Evolutionary conservation across 2,329 filamentous ascomycete genomes (phyloP).

Genomic region (Diaporthe ampelina): DNA sequence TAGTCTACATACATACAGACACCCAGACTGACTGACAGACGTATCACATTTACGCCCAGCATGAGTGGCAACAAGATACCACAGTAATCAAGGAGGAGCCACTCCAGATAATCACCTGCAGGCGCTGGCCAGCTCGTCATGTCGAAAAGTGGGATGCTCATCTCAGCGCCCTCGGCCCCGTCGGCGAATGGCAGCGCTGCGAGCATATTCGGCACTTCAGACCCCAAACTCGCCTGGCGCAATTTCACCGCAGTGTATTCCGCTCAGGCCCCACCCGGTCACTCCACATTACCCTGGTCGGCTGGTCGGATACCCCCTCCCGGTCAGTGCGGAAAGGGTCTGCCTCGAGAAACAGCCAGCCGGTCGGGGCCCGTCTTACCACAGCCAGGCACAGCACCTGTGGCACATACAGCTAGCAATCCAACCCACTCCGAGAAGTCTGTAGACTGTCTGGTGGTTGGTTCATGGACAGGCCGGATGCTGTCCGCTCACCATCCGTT

Average conservation of each 20-base stretch:
- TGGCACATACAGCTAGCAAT: not conserved
- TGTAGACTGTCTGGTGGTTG: not conserved
- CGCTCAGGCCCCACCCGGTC: slow-evolving; percentile 24
- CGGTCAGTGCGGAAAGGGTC: slow-evolving; percentile 20
- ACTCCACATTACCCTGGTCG: slow-evolving; percentile 5
- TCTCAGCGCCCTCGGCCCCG: slow-evolving; percentile 24
- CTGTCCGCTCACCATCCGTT: not conserved
- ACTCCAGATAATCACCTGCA: slow-evolving; percentile 22
- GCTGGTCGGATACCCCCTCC: not conserved
- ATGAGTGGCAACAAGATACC: slow-evolving; percentile 12
- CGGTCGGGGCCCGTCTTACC: not conserved
- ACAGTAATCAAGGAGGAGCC: slow-evolving; percentile 15
- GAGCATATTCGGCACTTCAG: slow-evolving; percentile 32
- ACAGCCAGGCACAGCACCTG: not conserved
- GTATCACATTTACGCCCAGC: slow-evolving; percentile 12
- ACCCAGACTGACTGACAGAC: not conserved
- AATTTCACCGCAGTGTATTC: slow-evolving; percentile 22
- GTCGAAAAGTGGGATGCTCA: slow-evolving; percentile 30
- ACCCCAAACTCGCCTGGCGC: slow-evolving; percentile 31
- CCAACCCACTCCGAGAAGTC: not conserved
- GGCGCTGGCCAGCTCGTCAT: slow-evolving; percentile 28
- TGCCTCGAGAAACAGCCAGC: not conserved
- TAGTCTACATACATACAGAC: not conserved
- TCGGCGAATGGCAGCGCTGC: slow-evolving; percentile 28
- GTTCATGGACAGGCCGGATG: not conserved